phyloP scores from a whole-genome alignment of 2,329 filamentous ascomycete species.

The Pseudopithomyces maydicus region DNA sequence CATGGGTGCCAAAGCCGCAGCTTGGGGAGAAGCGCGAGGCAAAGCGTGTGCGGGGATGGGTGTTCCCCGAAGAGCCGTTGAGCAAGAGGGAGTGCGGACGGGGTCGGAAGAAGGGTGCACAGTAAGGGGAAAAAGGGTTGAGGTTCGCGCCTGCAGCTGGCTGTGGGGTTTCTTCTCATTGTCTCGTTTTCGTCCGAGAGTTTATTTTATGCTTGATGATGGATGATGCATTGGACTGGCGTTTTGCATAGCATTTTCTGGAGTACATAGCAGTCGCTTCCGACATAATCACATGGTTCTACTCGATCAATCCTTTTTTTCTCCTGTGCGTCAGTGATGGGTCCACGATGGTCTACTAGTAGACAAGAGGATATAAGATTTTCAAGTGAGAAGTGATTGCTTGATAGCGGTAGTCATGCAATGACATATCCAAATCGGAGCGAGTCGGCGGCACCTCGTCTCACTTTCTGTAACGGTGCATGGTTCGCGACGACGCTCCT shows the following conservation, averaged over 20 bases:
- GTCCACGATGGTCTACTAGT: neutral
- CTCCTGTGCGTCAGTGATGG: neutral
- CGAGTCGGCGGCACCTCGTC: no score
- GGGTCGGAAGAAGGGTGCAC: constrained; percentile 32
- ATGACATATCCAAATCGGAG: no score
- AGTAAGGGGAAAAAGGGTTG: neutral
- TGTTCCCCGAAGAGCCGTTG: constrained; percentile 74
- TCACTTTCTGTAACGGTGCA: no score
- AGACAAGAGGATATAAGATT: no score
- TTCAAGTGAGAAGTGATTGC: no score
- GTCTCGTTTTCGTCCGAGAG: neutral
- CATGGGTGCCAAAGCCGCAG: constrained; percentile 76
- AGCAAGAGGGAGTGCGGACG: constrained; percentile 67
- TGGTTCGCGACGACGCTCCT: no score
- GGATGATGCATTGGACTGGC: neutral
- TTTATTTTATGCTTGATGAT: neutral
- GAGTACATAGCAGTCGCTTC: neutral
- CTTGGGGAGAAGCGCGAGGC: constrained; percentile 76
- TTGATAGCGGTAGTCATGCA: no score
- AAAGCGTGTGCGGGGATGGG: constrained; percentile 75
- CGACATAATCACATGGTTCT: neutral
- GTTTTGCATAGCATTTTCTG: neutral
- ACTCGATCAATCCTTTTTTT: neutral
- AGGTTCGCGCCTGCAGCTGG: neutral
- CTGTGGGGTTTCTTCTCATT: neutral